These are phyloP conservation scores for Daldinia loculata DNA, from an alignment of 495 filamentous ascomycete genomes.

Conservation along the genomic window DNA sequence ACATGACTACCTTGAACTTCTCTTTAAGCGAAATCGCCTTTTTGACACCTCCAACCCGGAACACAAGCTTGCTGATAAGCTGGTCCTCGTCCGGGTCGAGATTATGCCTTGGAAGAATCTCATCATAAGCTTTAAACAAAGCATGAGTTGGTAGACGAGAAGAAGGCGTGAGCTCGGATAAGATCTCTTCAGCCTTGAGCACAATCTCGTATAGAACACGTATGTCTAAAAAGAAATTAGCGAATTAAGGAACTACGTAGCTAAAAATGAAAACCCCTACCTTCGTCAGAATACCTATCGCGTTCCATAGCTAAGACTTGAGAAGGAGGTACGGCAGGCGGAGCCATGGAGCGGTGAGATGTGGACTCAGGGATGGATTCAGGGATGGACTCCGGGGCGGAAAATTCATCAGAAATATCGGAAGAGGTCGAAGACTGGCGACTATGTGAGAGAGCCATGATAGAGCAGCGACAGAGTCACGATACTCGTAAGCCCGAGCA, in stretches of 20 bases:
- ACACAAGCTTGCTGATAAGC: conserved; percentile 77
- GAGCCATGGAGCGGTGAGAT: conserved; percentile 20
- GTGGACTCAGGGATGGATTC: conserved; percentile 20
- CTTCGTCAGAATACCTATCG: conserved; percentile 68
- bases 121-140: conserved; percentile 81
- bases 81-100: conserved; percentile 75
- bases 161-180: conserved; percentile 62
- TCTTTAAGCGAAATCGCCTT: conserved; percentile 61
- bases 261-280: conserved; percentile 51
- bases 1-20: conserved; percentile 71
- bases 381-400: conserved; percentile 14
- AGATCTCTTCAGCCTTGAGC: conserved; percentile 69
- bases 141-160: conserved; percentile 76
- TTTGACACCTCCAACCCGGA: conserved; percentile 74
- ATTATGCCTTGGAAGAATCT: conserved; percentile 71
- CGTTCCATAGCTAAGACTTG: conserved; percentile 22
- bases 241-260: conserved; percentile 5
- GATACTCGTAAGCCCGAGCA: conserved; percentile 8
- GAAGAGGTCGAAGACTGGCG: conserved; percentile 25
- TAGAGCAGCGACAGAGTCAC: conserved; percentile 13
- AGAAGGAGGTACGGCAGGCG: conserved; percentile 4
- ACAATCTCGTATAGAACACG: conserved; percentile 80
- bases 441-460: conserved; percentile 31
- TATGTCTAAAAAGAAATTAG: conserved; percentile 67
- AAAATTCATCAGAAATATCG: conserved; percentile 24